These are phyloP conservation scores for Maudiozyma turicensis DNA, from an alignment of 805 yeast species.

Conservation along the genomic window DNA sequence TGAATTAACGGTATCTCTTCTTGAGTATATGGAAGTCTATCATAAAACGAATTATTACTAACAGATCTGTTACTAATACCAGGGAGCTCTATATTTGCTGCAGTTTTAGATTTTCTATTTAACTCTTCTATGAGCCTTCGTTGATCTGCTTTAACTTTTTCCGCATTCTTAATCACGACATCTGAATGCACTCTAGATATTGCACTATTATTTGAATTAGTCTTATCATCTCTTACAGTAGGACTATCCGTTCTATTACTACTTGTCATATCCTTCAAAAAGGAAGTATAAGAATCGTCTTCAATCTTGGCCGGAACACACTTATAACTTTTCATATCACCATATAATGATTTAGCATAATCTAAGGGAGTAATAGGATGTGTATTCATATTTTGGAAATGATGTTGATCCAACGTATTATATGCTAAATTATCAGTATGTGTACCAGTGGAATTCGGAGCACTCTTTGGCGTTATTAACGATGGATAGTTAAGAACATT, in stretches of 20 bases:
- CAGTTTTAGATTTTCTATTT: constrained; percentile 3
- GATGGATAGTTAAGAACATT: constrained; percentile 1
- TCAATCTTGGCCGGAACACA: constrained; percentile 24
- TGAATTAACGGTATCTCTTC: background rate
- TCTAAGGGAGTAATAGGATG: constrained; percentile 21
- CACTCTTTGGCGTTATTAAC: constrained; percentile 6
- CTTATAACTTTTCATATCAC: constrained; percentile 20
- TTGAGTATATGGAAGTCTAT: background rate
- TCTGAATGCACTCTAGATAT: background rate
- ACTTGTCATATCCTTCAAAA: background rate
- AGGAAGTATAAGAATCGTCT: constrained; percentile 6
- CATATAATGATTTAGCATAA: constrained; percentile 25
- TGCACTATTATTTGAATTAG: background rate
- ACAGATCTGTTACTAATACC: background rate
- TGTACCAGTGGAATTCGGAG: background rate
- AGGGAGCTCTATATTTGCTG: background rate
- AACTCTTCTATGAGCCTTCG: constrained; percentile 18
- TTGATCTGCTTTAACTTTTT: constrained; percentile 14
- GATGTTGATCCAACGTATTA: background rate
- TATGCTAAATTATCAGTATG: background rate
- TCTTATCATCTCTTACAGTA: background rate
- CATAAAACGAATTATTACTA: background rate
- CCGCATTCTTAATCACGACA: constrained; percentile 2
- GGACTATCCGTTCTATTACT: background rate
- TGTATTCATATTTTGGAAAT: constrained; percentile 1